Percentiles rank a stretch among this genome's conserved stretches.
Conservation (phyloP, 306 rosid genomes). For the Potentilla sterilis region DNA sequence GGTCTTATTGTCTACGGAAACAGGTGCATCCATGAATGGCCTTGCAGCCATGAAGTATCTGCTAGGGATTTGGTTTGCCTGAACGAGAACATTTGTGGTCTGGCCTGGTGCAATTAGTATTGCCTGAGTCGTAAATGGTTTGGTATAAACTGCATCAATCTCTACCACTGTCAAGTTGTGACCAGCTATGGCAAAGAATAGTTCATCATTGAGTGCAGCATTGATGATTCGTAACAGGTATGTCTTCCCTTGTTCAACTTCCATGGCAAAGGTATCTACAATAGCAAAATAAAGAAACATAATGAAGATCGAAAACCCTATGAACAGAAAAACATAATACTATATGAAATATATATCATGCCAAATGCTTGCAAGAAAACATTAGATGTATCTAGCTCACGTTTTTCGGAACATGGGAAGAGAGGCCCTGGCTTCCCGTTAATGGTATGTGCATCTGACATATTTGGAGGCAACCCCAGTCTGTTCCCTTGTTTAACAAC, state of each 20-base stretch:
- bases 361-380: not conserved
- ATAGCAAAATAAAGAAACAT: not conserved
- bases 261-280: slow-evolving; percentile 32
- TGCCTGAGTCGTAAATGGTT: slow-evolving; percentile 31
- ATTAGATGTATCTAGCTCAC: not conserved
- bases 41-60: slow-evolving; percentile 35
- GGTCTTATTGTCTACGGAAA: slow-evolving; percentile 30
- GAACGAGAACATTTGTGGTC: slow-evolving; percentile 37
- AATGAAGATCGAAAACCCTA: not conserved
- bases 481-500: slow-evolving; percentile 35
- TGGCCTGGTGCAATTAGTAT: slow-evolving; percentile 40
- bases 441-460: slow-evolving; percentile 38
- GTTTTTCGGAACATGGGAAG: not conserved
- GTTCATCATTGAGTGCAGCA: slow-evolving; percentile 41
- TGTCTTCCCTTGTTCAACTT: slow-evolving; percentile 35
- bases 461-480: slow-evolving; percentile 40
- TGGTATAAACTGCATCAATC: slow-evolving; percentile 37
- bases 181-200: slow-evolving; percentile 33
- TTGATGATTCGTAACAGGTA: slow-evolving; percentile 33
- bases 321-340: not conserved
- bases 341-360: no score
- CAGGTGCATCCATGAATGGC: slow-evolving; percentile 34
- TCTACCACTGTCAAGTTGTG: slow-evolving; percentile 37
- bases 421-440: slow-evolving; percentile 27
- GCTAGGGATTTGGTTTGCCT: slow-evolving; percentile 21